A percentile compares a stretch with the other conserved stretches of the same genome.
phyloP scores from a whole-genome alignment of 176 grass and related monocot genomes.

The Avena sativa region DNA sequence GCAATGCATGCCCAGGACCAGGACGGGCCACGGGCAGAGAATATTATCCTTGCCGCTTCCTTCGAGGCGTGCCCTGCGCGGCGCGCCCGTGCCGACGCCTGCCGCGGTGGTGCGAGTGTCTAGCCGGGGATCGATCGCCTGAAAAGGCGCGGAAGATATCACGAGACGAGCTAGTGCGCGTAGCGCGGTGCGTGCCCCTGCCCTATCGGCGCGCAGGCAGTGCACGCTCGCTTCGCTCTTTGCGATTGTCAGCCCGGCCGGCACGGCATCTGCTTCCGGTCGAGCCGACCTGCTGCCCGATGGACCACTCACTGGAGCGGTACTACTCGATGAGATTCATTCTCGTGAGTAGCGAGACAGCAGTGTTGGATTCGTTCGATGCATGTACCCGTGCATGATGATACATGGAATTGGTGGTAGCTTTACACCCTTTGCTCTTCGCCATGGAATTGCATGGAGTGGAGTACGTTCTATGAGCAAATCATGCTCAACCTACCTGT shows the following conservation, averaged over 20 bases:
- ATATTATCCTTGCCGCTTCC: too few relatives aligned
- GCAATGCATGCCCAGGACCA: too few relatives aligned
- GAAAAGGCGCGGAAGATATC: neutral
- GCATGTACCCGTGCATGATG: too few relatives aligned
- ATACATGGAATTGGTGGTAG: neutral
- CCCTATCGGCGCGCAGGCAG: neutral
- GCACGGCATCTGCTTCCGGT: neutral
- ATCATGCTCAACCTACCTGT: slow-evolving; percentile 31
- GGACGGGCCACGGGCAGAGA: too few relatives aligned
- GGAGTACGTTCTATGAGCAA: slow-evolving; percentile 23
- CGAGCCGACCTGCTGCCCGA: neutral
- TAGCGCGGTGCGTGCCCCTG: too few relatives aligned
- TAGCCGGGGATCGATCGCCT: neutral
- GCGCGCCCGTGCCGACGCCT: neutral
- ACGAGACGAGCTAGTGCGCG: neutral
- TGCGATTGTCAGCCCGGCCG: neutral
- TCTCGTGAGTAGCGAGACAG: too few relatives aligned
- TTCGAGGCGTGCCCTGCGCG: too few relatives aligned
- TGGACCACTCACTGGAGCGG: neutral
- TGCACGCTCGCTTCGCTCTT: neutral
- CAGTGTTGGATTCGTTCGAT: neutral
- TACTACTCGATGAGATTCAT: too few relatives aligned
- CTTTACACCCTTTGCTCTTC: slow-evolving; percentile 41
- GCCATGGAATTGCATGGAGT: slow-evolving; percentile 7
- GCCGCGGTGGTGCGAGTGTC: neutral